phyloP scores from a whole-genome alignment of 2,329 filamentous ascomycete genomes.

The Chaetomiaceae sp. region DNA sequence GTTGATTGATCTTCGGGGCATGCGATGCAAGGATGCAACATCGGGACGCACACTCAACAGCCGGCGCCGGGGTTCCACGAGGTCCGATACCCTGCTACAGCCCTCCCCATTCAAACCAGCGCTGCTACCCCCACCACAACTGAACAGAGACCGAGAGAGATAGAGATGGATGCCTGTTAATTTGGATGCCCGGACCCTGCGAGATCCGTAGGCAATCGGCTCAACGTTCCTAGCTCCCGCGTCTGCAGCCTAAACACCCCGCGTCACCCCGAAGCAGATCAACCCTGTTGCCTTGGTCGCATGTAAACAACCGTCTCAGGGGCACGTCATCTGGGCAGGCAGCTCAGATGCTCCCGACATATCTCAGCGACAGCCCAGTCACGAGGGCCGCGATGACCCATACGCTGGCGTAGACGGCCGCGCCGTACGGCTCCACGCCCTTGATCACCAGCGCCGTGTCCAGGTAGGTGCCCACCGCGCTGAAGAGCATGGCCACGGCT shows the following conservation, averaged over 20 bases:
- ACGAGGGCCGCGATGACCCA: conserved; percentile 66
- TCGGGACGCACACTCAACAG: not conserved
- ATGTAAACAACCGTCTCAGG: not conserved
- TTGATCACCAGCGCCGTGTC: conserved; percentile 63
- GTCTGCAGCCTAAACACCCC: conserved; percentile 9
- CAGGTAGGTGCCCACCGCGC: conserved; percentile 56
- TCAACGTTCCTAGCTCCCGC: conserved; percentile 3
- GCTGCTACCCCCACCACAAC: conserved; percentile 2
- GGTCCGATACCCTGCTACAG: not conserved
- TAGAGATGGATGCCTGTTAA: conserved; percentile 15
- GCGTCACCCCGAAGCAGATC: conserved; percentile 4
- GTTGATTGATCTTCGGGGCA: not conserved
- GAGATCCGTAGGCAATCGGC: conserved; percentile 2
- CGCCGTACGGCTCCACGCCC: conserved; percentile 66
- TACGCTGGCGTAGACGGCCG: conserved; percentile 65
- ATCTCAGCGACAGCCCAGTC: conserved; percentile 52
- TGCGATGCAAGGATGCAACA: not conserved
- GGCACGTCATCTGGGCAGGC: not conserved
- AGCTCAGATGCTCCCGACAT: conserved; percentile 47
- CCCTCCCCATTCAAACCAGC: conserved; percentile 7
- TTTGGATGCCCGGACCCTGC: conserved; percentile 15
- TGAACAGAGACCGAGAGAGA: conserved; percentile 8
- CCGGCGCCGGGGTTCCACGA: conserved; percentile 8
- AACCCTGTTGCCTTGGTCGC: conserved; percentile 5
- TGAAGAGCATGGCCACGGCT: conserved; percentile 52